These are phyloP conservation scores for Teratosphaeria viscida DNA, from an alignment of 2,329 filamentous ascomycete genomes.

Conservation along the genomic window DNA sequence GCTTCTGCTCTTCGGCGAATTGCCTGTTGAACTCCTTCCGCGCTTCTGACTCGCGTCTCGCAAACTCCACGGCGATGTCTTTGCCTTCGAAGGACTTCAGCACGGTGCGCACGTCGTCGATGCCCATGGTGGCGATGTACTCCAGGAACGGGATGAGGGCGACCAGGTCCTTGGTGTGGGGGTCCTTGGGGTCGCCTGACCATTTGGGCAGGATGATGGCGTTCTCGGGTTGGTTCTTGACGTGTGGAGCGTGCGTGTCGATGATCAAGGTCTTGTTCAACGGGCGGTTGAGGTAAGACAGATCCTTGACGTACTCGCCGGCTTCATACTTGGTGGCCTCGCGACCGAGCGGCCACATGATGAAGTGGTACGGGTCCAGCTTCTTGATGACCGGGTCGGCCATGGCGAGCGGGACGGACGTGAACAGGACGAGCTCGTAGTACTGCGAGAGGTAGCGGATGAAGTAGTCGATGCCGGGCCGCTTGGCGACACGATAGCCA, in stretches of 20 bases:
- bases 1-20: conserved; percentile 56
- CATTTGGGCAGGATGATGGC: conserved; percentile 85
- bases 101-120: conserved; percentile 69
- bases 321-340: conserved; percentile 97
- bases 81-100: conserved; percentile 53
- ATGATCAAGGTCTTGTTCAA: conserved; percentile 91
- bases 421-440: conserved; percentile 96
- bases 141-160: conserved; percentile 91
- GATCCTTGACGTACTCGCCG: conserved; percentile 94
- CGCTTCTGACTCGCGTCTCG: conserved; percentile 73
- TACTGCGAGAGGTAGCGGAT: conserved; percentile 93
- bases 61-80: conserved; percentile 83
- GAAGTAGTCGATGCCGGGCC: conserved; percentile 94
- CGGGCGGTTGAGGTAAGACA: conserved; percentile 95
- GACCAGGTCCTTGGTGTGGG: conserved; percentile 59
- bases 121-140: conserved; percentile 90
- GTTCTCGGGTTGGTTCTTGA: conserved; percentile 89
- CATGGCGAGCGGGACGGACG: conserved; percentile 70
- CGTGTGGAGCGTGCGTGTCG: conserved; percentile 73
- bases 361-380: conserved; percentile 87
- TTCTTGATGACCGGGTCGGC: conserved; percentile 85
- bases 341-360: conserved; percentile 88
- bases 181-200: conserved; percentile 70
- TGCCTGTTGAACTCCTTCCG: conserved; percentile 77
- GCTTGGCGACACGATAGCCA: conserved; percentile 90